Percentiles rank a stretch among this genome's conserved stretches.
Conservation (phyloP, 1,284 basidiomycete species). For the Inonotus obliquus region DNA sequence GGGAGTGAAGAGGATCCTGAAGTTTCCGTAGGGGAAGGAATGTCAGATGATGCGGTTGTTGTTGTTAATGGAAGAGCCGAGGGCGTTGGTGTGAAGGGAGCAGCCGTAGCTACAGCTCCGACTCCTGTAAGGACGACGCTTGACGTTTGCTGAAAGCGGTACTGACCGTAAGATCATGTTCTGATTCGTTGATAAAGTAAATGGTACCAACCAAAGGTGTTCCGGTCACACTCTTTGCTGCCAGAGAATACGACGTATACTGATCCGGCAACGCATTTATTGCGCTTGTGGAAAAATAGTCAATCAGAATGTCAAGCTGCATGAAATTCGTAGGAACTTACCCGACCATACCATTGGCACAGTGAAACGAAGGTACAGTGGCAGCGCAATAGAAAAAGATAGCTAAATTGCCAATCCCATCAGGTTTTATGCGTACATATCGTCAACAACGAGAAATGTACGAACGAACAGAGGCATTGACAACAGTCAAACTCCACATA, state of each 20-base stretch:
- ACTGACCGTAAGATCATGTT: neutral
- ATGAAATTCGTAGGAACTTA: neutral
- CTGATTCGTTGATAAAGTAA: neutral
- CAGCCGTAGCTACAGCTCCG: constrained; percentile 11
- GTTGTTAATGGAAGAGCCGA: neutral
- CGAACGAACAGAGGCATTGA: constrained; percentile 15
- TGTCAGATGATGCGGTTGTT: neutral
- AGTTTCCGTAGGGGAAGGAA: neutral
- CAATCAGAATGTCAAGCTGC: neutral
- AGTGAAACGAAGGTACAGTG: constrained; percentile 9
- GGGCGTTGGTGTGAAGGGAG: constrained; percentile 8
- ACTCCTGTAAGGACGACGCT: constrained; percentile 3
- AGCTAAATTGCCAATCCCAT: neutral
- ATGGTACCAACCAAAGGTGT: constrained; percentile 3
- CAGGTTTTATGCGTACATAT: neutral
- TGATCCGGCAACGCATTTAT: constrained; percentile 13
- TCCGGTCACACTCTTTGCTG: constrained; percentile 9
- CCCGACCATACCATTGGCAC: constrained; percentile 16
- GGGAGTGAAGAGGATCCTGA: neutral
- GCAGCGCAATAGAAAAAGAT: constrained; percentile 15
- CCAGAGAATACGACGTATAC: constrained; percentile 7
- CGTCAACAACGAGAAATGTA: neutral
- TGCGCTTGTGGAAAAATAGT: neutral
- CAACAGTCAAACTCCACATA: constrained; percentile 11
- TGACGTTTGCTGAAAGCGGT: neutral